Evolutionary conservation across 2,329 filamentous ascomycete genomes (phyloP), one percentile per base, ranked within the genome.

Genomic region (Lachnellula suecica): DNA sequence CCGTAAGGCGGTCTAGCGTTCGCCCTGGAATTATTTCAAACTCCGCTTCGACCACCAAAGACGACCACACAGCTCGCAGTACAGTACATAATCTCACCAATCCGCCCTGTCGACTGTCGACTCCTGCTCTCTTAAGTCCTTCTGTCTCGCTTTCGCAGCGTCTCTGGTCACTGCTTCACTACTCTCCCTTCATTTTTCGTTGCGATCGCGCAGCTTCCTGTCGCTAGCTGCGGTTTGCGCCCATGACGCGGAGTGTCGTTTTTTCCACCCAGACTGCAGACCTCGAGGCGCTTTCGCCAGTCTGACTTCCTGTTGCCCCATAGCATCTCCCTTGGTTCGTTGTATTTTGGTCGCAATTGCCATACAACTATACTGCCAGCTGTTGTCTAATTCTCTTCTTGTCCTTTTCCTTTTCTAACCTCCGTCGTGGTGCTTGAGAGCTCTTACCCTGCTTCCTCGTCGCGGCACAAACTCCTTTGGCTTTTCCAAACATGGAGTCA

Each of bases 331-430:
- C 53, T 59, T 60, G 49, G 55, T 58, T 56, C 51, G 38, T 59
- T 63, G 60, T 63, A 59, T 60, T 48, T 46, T 61, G 58, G 53
- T 58, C 54, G 47, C 49, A 40, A 56, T 58, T 52, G 47, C 41
- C 50, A 59, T 59, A 63, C 60, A 59, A 60, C 52, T 55, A 43
- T 44, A 59, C 52, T 55, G 46, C 44, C 55, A 56, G 48, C 52
- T 58, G 49, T 56, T 56, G 44, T 49, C 48, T 50, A 29, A 40
- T 59, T 58, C 53, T 60, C 57, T 55, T 57, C 48, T 56, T 59
- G 49, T 65, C 41, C 53, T 55, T 58, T 63, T 44, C 46, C 52
- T 62, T 55, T 61, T 50, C 43, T 53, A 11, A 10, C 40, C 40
- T 20, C 15, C 25, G 13, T 51, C 22, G n/a, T 51, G 37, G 23